phyloP scores from a whole-genome alignment of 1,139 yeast species.

The Debaryomyces udenii region DNA sequence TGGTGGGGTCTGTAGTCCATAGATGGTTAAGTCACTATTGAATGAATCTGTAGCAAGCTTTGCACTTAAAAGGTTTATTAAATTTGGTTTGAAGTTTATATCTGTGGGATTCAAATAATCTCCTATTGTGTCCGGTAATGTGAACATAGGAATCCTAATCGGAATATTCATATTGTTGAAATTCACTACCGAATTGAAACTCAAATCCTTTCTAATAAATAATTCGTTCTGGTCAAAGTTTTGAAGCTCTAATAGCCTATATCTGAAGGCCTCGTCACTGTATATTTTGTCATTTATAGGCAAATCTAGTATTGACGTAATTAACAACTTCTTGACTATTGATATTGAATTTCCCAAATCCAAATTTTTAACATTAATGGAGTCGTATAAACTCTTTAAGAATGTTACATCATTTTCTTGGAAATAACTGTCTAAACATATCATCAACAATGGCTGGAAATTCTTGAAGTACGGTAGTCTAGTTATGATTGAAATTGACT shows the following conservation, averaged over 20 bases:
- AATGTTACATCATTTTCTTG: slow-evolving; percentile 25
- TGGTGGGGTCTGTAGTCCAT: slow-evolving; percentile 63
- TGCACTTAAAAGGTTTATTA: slow-evolving; percentile 41
- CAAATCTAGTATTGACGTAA: slow-evolving; percentile 50
- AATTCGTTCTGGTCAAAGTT: slow-evolving; percentile 32
- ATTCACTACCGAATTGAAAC: slow-evolving; percentile 42
- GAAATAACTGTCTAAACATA: slow-evolving; percentile 55
- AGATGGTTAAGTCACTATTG: slow-evolving; percentile 49
- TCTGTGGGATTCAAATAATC: slow-evolving; percentile 52
- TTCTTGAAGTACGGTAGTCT: slow-evolving; percentile 54
- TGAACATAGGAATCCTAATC: slow-evolving; percentile 44
- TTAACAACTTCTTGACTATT: slow-evolving; percentile 40
- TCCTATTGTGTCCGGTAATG: slow-evolving; percentile 46
- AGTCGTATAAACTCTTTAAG: slow-evolving; percentile 33
- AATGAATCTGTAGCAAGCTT: slow-evolving; percentile 32
- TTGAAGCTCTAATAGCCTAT: slow-evolving; percentile 37
- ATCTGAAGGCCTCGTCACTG: slow-evolving; percentile 42
- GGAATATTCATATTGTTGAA: slow-evolving; percentile 49
- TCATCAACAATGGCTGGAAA: slow-evolving; percentile 58
- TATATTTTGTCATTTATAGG: slow-evolving; percentile 51
- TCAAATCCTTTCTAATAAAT: slow-evolving; percentile 47
- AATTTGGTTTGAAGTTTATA: slow-evolving; percentile 45
- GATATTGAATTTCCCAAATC: slow-evolving; percentile 29
- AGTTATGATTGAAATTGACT: slow-evolving; percentile 58
- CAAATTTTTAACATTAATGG: slow-evolving; percentile 40